Percentiles rank a stretch among this genome's conserved stretches.
phyloP scores from a whole-genome alignment of 2,329 filamentous ascomycete species.

The Verticillium nonalfalfae region DNA sequence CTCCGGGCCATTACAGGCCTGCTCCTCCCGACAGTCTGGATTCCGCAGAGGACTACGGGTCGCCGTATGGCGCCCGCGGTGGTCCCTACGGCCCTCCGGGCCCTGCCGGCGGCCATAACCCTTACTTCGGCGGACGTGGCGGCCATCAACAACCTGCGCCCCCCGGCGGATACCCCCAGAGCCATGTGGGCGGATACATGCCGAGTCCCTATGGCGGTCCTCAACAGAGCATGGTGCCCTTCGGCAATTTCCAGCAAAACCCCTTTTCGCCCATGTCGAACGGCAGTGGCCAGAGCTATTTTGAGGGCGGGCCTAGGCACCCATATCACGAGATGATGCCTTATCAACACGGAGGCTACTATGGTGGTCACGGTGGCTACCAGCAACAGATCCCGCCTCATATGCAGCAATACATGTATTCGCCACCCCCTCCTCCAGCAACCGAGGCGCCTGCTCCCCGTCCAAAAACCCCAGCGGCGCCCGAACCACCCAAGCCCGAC shows the following conservation, averaged over 20 bases:
- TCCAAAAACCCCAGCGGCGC: constrained; percentile 32
- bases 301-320: constrained; percentile 27
- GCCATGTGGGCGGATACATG: constrained; percentile 38
- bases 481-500: constrained; percentile 35
- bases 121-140: constrained; percentile 20
- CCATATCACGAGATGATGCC: constrained; percentile 44
- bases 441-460: constrained; percentile 30
- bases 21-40: constrained; percentile 57
- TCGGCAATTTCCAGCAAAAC: constrained; percentile 28
- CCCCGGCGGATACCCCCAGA: constrained; percentile 35
- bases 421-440: constrained; percentile 31
- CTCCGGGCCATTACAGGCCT: constrained; percentile 29
- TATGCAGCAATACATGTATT: constrained; percentile 32
- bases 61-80: constrained; percentile 2
- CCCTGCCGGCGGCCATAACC: constrained; percentile 20
- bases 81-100: constrained; percentile 28
- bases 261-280: constrained; percentile 38
- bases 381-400: constrained; percentile 23
- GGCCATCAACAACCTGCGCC: constrained; percentile 15
- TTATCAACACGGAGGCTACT: constrained; percentile 32
- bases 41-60: constrained; percentile 55
- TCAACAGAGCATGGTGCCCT: constrained; percentile 41
- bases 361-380: constrained; percentile 18
- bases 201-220: constrained; percentile 21
- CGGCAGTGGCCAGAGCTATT: constrained; percentile 32